Base-by-base conservation (phyloP, 1,139 yeast genomes). In the Meyerozyma guilliermondii region DNA sequence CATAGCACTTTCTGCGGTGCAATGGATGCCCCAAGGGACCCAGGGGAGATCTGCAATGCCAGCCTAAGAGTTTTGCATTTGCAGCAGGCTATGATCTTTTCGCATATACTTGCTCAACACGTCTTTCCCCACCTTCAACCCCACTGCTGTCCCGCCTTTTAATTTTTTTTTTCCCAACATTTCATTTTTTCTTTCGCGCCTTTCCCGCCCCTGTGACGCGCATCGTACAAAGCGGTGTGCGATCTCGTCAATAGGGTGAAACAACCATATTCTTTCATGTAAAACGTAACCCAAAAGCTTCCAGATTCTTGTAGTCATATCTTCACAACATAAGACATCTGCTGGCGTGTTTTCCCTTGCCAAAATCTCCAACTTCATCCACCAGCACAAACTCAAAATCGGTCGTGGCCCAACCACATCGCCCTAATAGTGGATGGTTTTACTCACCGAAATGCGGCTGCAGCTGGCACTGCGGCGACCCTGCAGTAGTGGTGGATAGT, bases 171-270 rank as follows among this genome's bases (percentile, higher is more conserved):
- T 30, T 30, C 34, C 34, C 34, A 30, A 30, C 34, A 30, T 30
- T 30, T 30, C 34, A 26, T 11, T 13, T 30, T 30, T 30, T 30
- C 34, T 30, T 30, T 30, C 16, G 34, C 34, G 34, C 34, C 16
- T 5, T 7, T 13, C 5, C 20, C 20, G 18, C 34, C 34, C 34
- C 34, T 30, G 34, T 11, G 34, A 30, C 34, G 34, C 34, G 34
- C 17, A 26, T 26, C 22, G 22, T 6, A 3, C 22, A 20, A 20
- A 20, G 22, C 22, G 22, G 28, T 5, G 27, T 11, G 13, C 13
- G 5, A 26, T n/a, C 28, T n/a, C 28, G 28, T 26, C 3, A 3
- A 26, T 2, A 26, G 13, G 28, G 13, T 26, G 11, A 26, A 11
- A 26, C 13, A 26, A 11, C 13, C 13, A 26, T n/a, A 2, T 26